These are phyloP conservation scores for Trametes cubensis DNA, from an alignment of 768 basidiomycete species.

Conservation along the genomic window DNA sequence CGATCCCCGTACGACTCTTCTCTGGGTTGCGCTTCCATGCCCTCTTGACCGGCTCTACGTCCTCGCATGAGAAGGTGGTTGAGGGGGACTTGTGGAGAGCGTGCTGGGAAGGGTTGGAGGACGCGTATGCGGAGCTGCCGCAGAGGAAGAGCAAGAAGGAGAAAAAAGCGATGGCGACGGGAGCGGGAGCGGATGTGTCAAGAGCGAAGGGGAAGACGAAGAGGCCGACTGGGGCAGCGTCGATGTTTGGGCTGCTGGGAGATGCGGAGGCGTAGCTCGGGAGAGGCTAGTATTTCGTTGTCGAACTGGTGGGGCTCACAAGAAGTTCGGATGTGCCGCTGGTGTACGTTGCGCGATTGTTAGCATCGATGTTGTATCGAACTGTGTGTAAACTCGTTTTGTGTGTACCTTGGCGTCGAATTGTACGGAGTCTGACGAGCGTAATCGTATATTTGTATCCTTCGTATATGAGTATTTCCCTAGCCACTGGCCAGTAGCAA, in stretches of 20 bases:
- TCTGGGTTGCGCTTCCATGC: constrained; percentile 66
- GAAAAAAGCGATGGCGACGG: constrained; percentile 37
- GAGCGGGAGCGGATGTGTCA: constrained; percentile 3
- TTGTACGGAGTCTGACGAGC: too few species aligned
- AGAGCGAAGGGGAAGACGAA: constrained; percentile 30
- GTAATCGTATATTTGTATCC: too few species aligned
- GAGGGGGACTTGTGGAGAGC: constrained; percentile 50
- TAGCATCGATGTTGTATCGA: not conserved
- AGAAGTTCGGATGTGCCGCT: not conserved
- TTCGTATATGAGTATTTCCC: too few species aligned
- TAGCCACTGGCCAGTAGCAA: too few species aligned
- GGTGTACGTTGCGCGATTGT: not conserved
- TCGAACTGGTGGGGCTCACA: too few species aligned
- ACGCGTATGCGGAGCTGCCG: constrained; percentile 45
- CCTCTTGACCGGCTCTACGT: constrained; percentile 41
- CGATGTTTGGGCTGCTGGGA: constrained; percentile 46
- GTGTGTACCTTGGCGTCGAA: too few species aligned
- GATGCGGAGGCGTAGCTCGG: constrained; percentile 38
- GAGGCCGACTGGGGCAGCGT: constrained; percentile 30
- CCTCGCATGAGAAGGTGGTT: constrained; percentile 20
- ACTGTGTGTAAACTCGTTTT: too few species aligned
- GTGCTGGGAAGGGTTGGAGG: constrained; percentile 47
- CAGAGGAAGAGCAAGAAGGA: constrained; percentile 45
- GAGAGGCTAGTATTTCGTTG: not conserved
- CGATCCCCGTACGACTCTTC: constrained; percentile 49